Evolutionary conservation across 2,329 filamentous ascomycete genomes (phyloP), one percentile per base, ranked within the genome.

Genomic region (Pseudogymnoascus sp.): DNA sequence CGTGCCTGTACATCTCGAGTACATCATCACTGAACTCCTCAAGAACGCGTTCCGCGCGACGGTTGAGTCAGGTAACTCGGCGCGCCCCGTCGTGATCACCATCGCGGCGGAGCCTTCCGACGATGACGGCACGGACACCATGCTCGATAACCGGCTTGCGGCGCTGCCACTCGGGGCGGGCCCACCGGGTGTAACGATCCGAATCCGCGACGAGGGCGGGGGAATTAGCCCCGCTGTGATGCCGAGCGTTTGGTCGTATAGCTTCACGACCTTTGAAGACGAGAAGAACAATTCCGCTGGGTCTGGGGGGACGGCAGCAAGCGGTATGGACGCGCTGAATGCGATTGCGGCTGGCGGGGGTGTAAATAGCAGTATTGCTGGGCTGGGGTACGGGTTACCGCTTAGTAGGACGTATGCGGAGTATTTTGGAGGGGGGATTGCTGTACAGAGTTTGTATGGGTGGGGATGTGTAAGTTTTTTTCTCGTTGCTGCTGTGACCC

Each of bases 1-100:
- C 70, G 87, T 99, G 7, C 94, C 94, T 12, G 94, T 96, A 72
- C 94, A 99, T 73, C 82, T 99, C 22, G 93, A 97, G 74, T 99
- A 99, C 74, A 97, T 99, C 65, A 84, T 97, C 65, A 99, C 93
- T 0, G 94, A 99, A 74, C 81, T 99, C 1, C 81, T 99, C 62
- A 99, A 99, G 75, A 99, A 99, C 70, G 90, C 92, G 1, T 99
- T 97, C 77, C 85, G 94, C 43, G 93, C 94, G 3, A 95, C 91
- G 0, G 86, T 97, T 8, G 94, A 99, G 74, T 87, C 83, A 62
- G 85, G 86, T n/a, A 86, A 84, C 69, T 87, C 89, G 67, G 81
- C 83, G 41, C 89, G 96, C 65, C 90, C 93, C 1, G 81, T 99
- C 39, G 90, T 96, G 66, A 87, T 97, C 63, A 99, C 94, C 12